Percentiles rank a stretch among this genome's conserved stretches.
These are phyloP conservation scores for Aspergillus nidulans DNA, from an alignment of 495 filamentous ascomycete species.

Conservation along the genomic window DNA sequence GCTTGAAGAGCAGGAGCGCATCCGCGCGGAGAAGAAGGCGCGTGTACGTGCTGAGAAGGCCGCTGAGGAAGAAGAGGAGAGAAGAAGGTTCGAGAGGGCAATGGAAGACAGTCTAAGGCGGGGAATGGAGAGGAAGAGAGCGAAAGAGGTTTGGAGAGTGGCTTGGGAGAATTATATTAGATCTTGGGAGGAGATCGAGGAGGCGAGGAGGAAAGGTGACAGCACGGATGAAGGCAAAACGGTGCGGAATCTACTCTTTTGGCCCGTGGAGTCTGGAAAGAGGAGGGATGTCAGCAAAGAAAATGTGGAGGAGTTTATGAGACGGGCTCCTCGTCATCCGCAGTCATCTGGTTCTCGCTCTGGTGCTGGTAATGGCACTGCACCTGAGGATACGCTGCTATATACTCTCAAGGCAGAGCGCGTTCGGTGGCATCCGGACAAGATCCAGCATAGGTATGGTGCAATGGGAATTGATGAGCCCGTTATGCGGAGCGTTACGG, in stretches of 20 bases:
- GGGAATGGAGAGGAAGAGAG: constrained; percentile 43
- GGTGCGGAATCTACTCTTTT: constrained; percentile 56
- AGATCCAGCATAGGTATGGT: constrained; percentile 87
- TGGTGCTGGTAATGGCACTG: constrained; percentile 13
- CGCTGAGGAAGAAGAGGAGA: constrained; percentile 33
- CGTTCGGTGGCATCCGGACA: constrained; percentile 96
- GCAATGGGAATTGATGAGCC: constrained; percentile 58
- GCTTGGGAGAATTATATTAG: constrained; percentile 61
- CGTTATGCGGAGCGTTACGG: constrained; percentile 74
- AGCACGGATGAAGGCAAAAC: constrained; percentile 2
- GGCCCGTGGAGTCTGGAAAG: constrained; percentile 70
- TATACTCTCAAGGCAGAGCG: constrained; percentile 76
- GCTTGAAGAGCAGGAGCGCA: constrained; percentile 57
- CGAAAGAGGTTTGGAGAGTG: constrained; percentile 41
- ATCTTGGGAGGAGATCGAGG: constrained; percentile 58
- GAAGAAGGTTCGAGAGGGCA: constrained; percentile 34
- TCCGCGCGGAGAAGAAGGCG: constrained; percentile 58
- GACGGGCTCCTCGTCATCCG: constrained; percentile 44
- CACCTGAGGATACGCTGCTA: constrained; percentile 32
- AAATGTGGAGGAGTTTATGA: constrained; percentile 61
- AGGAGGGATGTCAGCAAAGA: constrained; percentile 56
- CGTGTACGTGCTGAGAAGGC: constrained; percentile 54
- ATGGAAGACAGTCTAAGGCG: constrained; percentile 52
- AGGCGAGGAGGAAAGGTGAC: neutral
- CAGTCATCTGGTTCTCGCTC: constrained; percentile 6